phyloP scores from a whole-genome alignment of 1,284 basidiomycete genomes.

The Melampsora larici-populina region DNA sequence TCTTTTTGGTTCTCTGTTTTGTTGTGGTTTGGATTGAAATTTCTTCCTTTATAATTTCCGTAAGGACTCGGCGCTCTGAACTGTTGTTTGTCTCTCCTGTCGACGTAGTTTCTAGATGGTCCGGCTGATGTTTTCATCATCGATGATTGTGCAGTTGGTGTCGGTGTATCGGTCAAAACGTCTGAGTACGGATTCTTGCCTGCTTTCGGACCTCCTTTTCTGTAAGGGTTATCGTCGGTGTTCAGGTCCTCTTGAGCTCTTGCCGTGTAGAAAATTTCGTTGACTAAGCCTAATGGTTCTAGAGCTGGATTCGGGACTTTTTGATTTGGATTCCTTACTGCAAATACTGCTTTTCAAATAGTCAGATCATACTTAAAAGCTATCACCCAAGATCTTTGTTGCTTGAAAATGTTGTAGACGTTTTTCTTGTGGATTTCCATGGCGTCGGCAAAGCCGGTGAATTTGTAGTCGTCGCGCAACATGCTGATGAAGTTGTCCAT shows the following conservation, averaged over 20 bases:
- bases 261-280: background rate
- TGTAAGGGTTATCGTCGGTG: background rate
- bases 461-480: background rate
- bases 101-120: too few species aligned
- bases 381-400: background rate
- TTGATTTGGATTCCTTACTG: background rate
- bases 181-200: too few species aligned
- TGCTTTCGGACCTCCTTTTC: background rate
- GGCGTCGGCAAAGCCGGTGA: background rate
- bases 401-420: background rate
- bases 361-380: constrained; percentile 6
- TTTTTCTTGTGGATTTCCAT: background rate
- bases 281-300: background rate
- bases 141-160: too few species aligned
- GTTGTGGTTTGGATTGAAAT: too few species aligned
- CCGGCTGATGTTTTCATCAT: too few species aligned
- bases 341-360: background rate
- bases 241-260: too few species aligned
- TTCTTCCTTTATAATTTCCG: too few species aligned
- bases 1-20: too few species aligned
- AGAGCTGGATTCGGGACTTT: background rate
- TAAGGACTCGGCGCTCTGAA: too few species aligned
- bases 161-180: too few species aligned
- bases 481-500: background rate
- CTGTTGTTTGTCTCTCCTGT: too few species aligned